phyloP scores from a whole-genome alignment of 345 rosid species.

The Sisymbrium altissimum region DNA sequence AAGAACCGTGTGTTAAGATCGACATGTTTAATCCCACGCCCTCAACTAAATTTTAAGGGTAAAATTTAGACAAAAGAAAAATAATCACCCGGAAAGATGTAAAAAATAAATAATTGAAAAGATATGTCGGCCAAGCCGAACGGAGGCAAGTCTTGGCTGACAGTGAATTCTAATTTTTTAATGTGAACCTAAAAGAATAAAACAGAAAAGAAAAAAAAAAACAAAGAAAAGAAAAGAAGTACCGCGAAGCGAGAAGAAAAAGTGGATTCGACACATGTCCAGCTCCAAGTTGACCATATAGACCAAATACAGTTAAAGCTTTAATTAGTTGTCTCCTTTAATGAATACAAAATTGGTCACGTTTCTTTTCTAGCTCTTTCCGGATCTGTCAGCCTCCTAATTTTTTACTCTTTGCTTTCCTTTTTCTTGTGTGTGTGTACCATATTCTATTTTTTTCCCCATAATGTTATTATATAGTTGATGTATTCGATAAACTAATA shows the following conservation, averaged over 20 bases:
- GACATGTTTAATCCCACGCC: too few relatives aligned
- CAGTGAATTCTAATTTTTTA: background rate
- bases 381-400: conserved; percentile 24
- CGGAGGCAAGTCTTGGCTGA: background rate
- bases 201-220: background rate
- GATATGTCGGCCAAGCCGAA: conserved; percentile 13
- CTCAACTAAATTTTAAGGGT: too few relatives aligned
- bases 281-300: conserved; percentile 11
- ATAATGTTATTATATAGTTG: background rate
- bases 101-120: background rate
- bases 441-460: background rate
- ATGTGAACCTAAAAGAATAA: background rate
- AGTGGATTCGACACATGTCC: conserved; percentile 8
- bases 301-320: conserved; percentile 8
- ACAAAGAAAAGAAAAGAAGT: background rate
- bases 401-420: background rate
- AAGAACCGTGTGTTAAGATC: too few relatives aligned
- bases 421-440: background rate
- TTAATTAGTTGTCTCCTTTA: conserved; percentile 28
- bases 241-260: conserved; percentile 26
- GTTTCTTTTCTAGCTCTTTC: conserved; percentile 33
- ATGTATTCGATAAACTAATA: background rate
- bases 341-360: conserved; percentile 26
- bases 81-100: too few relatives aligned
- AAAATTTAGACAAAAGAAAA: too few relatives aligned